Evolutionary conservation across 2,329 filamentous ascomycete species (phyloP), one percentile per base, ranked within the genome.

Genomic region (Periconia sp.): DNA sequence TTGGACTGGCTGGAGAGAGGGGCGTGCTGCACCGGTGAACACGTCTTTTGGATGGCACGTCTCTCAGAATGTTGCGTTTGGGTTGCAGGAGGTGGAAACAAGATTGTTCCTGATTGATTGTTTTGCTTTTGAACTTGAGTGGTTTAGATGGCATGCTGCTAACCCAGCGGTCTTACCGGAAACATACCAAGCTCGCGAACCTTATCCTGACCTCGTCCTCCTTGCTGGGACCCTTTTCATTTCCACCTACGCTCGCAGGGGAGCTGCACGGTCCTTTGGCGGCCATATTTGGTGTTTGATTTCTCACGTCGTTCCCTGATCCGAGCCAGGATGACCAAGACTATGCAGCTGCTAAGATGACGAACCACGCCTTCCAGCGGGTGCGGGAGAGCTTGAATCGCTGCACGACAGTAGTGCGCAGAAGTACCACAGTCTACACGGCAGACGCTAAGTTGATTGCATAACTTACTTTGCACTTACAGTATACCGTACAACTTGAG

Each of bases 331-430:
- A 64, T 69, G 42, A 54, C 53, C 56, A 60, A 43, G 33, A 44
- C 59, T 57, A 51, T 63, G 59, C 57, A 62, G 58, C 64, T 70
- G 69, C 53, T 53, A 43, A 41, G 54, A 61, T 61, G 55, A 58
- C 53, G 55, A 56, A 50, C 43, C 57, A 55, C 62, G 63, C 62
- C 65, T 60, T 68, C 60, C 56, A 64, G 57, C 62, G 66, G 68
- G 66, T 65, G 58, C 68, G 65, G 66, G 66, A 64, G 56, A 62
- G 54, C 60, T 55, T 64, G 57, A 56, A 62, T 64, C 60, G 58
- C 55, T 57, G 47, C 53, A 56, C 27, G 33, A 41, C 31, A 45
- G 44, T 27, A 17, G 23, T 15, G 27, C 42, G 42, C 42, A 13
- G 18, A 18, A 14, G 23, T 44, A 20, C 42, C 42, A 27, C 23